Conservation (phyloP, 345 rosid species). For the Aethionema arabicum region DNA sequence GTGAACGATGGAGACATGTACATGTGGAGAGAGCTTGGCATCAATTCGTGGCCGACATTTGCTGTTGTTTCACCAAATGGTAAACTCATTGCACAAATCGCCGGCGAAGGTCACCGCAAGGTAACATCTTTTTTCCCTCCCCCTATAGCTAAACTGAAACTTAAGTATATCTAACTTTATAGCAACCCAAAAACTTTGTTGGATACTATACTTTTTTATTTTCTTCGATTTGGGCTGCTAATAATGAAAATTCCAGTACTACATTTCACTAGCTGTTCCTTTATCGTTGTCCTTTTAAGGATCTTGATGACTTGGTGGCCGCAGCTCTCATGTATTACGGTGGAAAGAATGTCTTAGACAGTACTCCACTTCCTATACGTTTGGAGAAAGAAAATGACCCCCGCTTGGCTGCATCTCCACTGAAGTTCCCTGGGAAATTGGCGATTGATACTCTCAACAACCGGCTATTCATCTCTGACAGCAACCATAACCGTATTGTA, state of each 20-base stretch:
- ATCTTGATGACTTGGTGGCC: slow-evolving; percentile 80
- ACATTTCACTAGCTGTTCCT: neutral
- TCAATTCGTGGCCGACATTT: slow-evolving; percentile 97
- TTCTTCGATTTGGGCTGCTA: neutral
- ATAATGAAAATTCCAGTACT: neutral
- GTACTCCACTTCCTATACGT: slow-evolving; percentile 59
- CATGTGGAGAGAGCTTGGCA: slow-evolving; percentile 85
- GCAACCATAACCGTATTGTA: slow-evolving; percentile 96
- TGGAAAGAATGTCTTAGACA: slow-evolving; percentile 64
- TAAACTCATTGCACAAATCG: slow-evolving; percentile 71
- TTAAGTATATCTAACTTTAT: neutral
- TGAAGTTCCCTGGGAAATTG: slow-evolving; percentile 95
- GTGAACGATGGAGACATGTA: slow-evolving; percentile 96
- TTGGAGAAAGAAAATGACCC: slow-evolving; percentile 88
- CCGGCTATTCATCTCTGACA: slow-evolving; percentile 89
- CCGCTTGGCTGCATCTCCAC: slow-evolving; percentile 68
- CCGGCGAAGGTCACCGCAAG: slow-evolving; percentile 89
- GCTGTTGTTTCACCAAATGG: slow-evolving; percentile 85
- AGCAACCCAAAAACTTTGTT: neutral
- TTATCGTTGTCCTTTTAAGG: slow-evolving; percentile 43
- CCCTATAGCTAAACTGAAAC: neutral
- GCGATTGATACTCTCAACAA: slow-evolving; percentile 82
- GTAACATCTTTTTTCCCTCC: slow-evolving; percentile 38
- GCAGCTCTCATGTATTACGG: slow-evolving; percentile 85
- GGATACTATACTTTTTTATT: neutral